phyloP scores from a whole-genome alignment of 371 early-diverging fungal genomes.

The Blyttiomyces sp. region DNA sequence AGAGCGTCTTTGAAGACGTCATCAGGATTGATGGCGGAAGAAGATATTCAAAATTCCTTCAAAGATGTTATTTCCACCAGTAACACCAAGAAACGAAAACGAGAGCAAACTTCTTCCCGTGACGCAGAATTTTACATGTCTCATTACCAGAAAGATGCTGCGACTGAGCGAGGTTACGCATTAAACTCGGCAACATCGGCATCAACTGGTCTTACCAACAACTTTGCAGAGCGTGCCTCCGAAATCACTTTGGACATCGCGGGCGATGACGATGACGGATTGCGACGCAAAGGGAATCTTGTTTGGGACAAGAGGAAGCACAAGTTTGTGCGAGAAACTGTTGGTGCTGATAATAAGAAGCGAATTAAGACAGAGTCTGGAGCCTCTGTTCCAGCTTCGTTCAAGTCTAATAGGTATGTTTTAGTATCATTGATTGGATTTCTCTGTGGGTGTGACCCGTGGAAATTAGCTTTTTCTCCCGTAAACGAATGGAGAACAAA shows the following conservation, averaged over 20 bases:
- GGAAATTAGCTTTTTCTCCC: conserved; percentile 19
- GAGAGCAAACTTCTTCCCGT: conserved; percentile 41
- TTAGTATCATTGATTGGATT: conserved; percentile 1
- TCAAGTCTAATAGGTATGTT: conserved; percentile 72
- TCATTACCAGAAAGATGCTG: conserved; percentile 80
- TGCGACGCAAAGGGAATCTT: conserved; percentile 54
- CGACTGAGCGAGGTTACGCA: conserved; percentile 89
- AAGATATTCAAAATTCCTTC: background rate
- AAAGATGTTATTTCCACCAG: conserved; percentile 8
- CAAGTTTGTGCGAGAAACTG: conserved; percentile 75
- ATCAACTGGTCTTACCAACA: conserved; percentile 36
- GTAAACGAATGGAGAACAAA: background rate
- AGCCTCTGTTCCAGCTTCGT: conserved; percentile 82
- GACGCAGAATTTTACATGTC: conserved; percentile 88
- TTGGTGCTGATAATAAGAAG: conserved; percentile 96
- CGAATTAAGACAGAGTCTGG: conserved; percentile 90
- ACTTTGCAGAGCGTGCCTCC: conserved; percentile 79
- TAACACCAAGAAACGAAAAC: conserved; percentile 23
- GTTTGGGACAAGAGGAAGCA: conserved; percentile 95
- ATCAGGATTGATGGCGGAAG: background rate
- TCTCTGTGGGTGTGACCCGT: conserved; percentile 3
- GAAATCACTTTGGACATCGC: conserved; percentile 75
- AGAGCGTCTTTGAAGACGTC: conserved; percentile 7
- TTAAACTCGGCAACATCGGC: conserved; percentile 51
- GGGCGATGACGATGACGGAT: conserved; percentile 75